phyloP scores from a whole-genome alignment of 2,329 filamentous ascomycete genomes.

The Ophiocordyceps robertsii region DNA sequence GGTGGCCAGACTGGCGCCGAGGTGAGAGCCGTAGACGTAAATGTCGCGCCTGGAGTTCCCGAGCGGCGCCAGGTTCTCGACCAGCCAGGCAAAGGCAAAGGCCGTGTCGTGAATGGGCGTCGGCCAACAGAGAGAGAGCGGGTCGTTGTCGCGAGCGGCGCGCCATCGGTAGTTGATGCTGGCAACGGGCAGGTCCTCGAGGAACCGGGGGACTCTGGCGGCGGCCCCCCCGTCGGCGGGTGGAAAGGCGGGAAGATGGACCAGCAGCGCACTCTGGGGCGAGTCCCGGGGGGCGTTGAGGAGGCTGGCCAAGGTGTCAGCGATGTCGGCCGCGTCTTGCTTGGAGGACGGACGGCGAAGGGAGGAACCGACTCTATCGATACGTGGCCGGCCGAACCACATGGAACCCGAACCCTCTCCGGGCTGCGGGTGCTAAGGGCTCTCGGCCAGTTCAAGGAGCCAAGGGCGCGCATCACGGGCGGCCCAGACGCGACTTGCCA shows the following conservation, averaged over 20 bases:
- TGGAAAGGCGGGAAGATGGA: conserved; percentile 41
- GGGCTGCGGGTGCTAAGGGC: conserved; percentile 5
- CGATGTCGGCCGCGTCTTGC: conserved; percentile 6
- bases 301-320: conserved; percentile 23
- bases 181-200: conserved; percentile 30
- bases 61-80: conserved; percentile 26
- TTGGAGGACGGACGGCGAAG: not conserved
- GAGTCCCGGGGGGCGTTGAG: conserved; percentile 28
- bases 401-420: conserved; percentile 30
- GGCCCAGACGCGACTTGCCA: not conserved
- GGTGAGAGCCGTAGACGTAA: conserved; percentile 40
- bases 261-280: conserved; percentile 29
- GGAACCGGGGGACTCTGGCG: conserved; percentile 24
- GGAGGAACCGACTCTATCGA: conserved; percentile 32
- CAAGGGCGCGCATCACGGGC: not conserved
- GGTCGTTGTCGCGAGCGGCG: conserved; percentile 4
- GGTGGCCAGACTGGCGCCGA: conserved; percentile 43
- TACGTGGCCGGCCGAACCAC: conserved; percentile 35
- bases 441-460: not conserved
- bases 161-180: conserved; percentile 49
- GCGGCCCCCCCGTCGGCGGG: conserved; percentile 9
- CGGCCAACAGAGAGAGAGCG: conserved; percentile 33
- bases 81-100: conserved; percentile 40
- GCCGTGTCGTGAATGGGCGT: conserved; percentile 41
- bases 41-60: conserved; percentile 20